Conservation (phyloP, 352 stramenopile genomes). For the Poterioochromonas sp. region DNA sequence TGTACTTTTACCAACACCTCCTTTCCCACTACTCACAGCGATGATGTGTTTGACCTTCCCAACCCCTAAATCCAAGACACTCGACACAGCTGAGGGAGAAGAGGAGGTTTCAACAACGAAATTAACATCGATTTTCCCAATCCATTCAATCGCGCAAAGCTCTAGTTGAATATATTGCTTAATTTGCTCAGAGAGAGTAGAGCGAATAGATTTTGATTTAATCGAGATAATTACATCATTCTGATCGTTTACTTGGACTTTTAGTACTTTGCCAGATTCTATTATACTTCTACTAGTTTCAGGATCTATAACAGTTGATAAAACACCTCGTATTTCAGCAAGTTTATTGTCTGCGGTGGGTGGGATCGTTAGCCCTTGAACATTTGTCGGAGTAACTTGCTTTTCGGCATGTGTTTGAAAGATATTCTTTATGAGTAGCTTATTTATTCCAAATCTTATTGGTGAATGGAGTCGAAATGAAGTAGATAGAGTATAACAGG, state of each 20-base stretch:
- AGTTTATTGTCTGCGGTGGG: too few relatives aligned
- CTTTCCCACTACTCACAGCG: conserved; percentile 75
- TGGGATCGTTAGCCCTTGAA: too few relatives aligned
- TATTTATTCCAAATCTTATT: too few relatives aligned
- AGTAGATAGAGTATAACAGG: too few relatives aligned
- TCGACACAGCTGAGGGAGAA: conserved; percentile 21
- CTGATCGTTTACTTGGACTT: background rate
- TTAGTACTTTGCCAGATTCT: background rate
- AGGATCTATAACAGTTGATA: background rate
- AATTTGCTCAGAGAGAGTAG: background rate
- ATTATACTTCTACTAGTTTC: background rate
- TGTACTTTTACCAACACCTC: conserved; percentile 96
- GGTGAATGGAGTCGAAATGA: too few relatives aligned
- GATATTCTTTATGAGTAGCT: too few relatives aligned
- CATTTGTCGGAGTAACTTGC: too few relatives aligned
- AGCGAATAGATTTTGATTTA: background rate
- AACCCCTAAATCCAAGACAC: conserved; percentile 40
- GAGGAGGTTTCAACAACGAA: background rate
- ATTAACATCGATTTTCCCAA: background rate
- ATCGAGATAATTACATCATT: background rate
- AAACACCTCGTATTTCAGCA: too few relatives aligned
- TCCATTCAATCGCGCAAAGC: background rate
- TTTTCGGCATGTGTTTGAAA: too few relatives aligned
- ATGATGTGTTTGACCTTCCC: conserved; percentile 48
- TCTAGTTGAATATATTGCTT: background rate